Conservation (phyloP, 2,329 filamentous ascomycete species). For the Fusarium humuli region DNA sequence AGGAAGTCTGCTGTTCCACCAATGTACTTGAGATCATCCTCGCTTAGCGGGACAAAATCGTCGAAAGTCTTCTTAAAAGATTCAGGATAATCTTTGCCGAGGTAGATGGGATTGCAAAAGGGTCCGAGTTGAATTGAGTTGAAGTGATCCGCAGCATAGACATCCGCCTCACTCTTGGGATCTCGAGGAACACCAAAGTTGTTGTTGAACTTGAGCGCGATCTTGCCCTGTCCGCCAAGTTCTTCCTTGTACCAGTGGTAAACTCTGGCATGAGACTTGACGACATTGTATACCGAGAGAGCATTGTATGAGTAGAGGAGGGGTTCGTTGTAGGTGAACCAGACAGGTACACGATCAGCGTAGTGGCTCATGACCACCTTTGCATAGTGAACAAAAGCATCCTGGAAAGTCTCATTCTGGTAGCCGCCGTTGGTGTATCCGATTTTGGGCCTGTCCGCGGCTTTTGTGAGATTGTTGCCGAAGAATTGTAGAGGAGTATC, state of each 20-base stretch:
- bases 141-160: constrained; percentile 60
- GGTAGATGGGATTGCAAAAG: constrained; percentile 65
- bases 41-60: constrained; percentile 60
- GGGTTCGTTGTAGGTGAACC: constrained; percentile 67
- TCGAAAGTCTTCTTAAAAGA: constrained; percentile 58
- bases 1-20: constrained; percentile 66
- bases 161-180: constrained; percentile 53
- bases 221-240: constrained; percentile 61
- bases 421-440: constrained; percentile 58
- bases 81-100: constrained; percentile 63
- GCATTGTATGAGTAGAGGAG: constrained; percentile 56
- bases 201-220: constrained; percentile 62
- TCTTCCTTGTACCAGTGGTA: constrained; percentile 67
- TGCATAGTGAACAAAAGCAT: constrained; percentile 65
- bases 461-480: constrained; percentile 48
- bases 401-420: constrained; percentile 60
- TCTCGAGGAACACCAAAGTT: constrained; percentile 64
- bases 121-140: constrained; percentile 61
- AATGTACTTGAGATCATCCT: constrained; percentile 61
- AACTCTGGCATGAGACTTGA: constrained; percentile 62
- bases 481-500: constrained; percentile 60
- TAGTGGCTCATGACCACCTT: constrained; percentile 64
- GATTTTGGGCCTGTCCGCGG: constrained; percentile 44
- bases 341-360: constrained; percentile 62
- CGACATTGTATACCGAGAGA: constrained; percentile 54